Percentiles rank a stretch among this genome's conserved stretches.
Conservation (phyloP, 768 basidiomycete genomes). For the Kwoniella botswanensis region DNA sequence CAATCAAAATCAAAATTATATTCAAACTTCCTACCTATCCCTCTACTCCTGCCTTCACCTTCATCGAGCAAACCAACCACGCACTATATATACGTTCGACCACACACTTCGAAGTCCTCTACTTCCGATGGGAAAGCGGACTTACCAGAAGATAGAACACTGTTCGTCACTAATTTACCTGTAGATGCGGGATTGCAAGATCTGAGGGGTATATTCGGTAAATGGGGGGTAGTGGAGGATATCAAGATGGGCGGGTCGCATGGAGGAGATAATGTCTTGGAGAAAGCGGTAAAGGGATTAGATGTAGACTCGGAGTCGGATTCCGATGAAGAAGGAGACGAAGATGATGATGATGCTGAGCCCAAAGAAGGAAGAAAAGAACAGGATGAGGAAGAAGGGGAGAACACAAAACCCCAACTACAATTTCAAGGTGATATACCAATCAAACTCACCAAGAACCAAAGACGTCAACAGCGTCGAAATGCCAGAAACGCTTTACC, state of each 20-base stretch:
- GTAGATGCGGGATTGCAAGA: slow-evolving; percentile 85
- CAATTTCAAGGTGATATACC: slow-evolving; percentile 25
- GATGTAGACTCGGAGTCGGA: slow-evolving; percentile 44
- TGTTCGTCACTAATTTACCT: slow-evolving; percentile 88
- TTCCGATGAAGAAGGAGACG: slow-evolving; percentile 39
- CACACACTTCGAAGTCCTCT: slow-evolving; percentile 60
- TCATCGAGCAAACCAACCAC: slow-evolving; percentile 58
- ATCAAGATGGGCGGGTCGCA: slow-evolving; percentile 22
- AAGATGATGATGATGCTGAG: slow-evolving; percentile 38
- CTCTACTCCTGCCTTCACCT: slow-evolving; percentile 35
- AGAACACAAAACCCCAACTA: slow-evolving; percentile 34
- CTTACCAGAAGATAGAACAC: slow-evolving; percentile 66
- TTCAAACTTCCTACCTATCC: slow-evolving; percentile 48
- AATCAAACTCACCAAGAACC: slow-evolving; percentile 17
- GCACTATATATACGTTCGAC: slow-evolving; percentile 79
- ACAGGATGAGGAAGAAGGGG: slow-evolving; percentile 62
- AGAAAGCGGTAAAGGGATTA: slow-evolving; percentile 35
- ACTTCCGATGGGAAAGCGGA: slow-evolving; percentile 35
- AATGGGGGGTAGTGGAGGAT: slow-evolving; percentile 73
- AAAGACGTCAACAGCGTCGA: slow-evolving; percentile 42
- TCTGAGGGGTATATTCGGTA: slow-evolving; percentile 74
- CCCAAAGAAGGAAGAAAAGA: slow-evolving; percentile 49
- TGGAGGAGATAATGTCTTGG: slow-evolving; percentile 40
- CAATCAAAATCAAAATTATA: slow-evolving; percentile 35
- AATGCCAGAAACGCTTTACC: slow-evolving; percentile 55